These are phyloP conservation scores for Podospora pseudocomata DNA, from an alignment of 495 filamentous ascomycete genomes.

Conservation along the genomic window DNA sequence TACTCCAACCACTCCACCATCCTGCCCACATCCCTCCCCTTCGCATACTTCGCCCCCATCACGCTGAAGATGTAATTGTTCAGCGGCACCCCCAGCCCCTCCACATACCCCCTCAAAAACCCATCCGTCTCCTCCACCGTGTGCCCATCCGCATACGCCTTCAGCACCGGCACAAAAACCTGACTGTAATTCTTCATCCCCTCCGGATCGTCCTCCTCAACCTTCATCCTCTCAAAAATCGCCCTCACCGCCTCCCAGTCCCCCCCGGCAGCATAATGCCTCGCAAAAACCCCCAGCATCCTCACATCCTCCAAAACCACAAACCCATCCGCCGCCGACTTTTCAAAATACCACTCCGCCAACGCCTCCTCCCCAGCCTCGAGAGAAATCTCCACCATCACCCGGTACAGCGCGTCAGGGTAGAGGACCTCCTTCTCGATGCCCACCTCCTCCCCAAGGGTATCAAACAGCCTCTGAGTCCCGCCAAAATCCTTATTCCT, in stretches of 20 bases:
- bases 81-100: conserved; percentile 33
- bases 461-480: conserved; percentile 30
- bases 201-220: conserved; percentile 5
- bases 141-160: conserved; percentile 40
- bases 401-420: conserved; percentile 31
- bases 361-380: conserved; percentile 32
- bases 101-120: conserved; percentile 39
- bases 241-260: conserved; percentile 45
- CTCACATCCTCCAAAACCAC: conserved; percentile 25
- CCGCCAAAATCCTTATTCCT: conserved; percentile 23
- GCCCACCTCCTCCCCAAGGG: conserved; percentile 15
- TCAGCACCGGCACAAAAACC: conserved; percentile 44
- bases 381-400: conserved; percentile 41
- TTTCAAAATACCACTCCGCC: conserved; percentile 29
- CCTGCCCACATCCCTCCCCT: conserved; percentile 36
- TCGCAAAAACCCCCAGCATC: conserved; percentile 38
- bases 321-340: conserved; percentile 20
- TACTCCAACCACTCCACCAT: conserved; percentile 39
- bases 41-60: conserved; percentile 45
- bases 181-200: conserved; percentile 22
- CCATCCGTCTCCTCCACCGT: conserved; percentile 39
- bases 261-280: conserved; percentile 37
- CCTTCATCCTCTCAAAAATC: conserved; percentile 35
- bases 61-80: conserved; percentile 39
- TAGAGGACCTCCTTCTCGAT: conserved; percentile 23